Conservation (phyloP, 2,329 filamentous ascomycete species). For the Ceratocystis huliohia region DNA sequence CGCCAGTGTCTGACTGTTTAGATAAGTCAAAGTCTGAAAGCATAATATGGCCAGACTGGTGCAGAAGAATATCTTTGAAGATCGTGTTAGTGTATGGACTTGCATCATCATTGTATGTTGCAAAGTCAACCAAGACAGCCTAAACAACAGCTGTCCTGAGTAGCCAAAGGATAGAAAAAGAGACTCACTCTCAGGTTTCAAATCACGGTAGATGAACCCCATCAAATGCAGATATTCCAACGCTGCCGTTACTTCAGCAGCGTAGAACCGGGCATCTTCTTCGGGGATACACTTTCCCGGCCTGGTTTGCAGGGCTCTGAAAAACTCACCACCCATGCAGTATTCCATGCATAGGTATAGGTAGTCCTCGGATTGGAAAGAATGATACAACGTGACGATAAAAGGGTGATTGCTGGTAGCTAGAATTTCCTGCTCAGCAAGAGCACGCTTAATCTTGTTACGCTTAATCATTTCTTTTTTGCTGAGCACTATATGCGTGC, state of each 20-base stretch:
- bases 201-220: conserved; percentile 96
- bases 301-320: conserved; percentile 86
- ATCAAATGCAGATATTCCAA: conserved; percentile 95
- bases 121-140: not conserved
- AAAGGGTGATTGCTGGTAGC: conserved; percentile 98
- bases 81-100: conserved; percentile 17
- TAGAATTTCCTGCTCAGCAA: conserved; percentile 95
- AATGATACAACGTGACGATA: conserved; percentile 96
- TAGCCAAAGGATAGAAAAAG: not conserved
- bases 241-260: conserved; percentile 90
- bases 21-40: conserved; percentile 96
- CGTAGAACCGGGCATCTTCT: conserved; percentile 93
- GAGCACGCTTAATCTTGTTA: conserved; percentile 97
- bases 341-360: conserved; percentile 99
- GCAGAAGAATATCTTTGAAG: conserved; percentile 72
- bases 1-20: conserved; percentile 91
- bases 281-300: conserved; percentile 96
- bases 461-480: conserved; percentile 99
- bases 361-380: conserved; percentile 97
- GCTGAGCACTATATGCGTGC: conserved; percentile 58
- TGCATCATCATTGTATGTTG: not conserved
- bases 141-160: not conserved
- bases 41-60: conserved; percentile 99
- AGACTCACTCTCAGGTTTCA: conserved; percentile 89
- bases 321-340: conserved; percentile 97